phyloP scores from a whole-genome alignment of 2,329 filamentous ascomycete genomes.

The Endothia cerciana region DNA sequence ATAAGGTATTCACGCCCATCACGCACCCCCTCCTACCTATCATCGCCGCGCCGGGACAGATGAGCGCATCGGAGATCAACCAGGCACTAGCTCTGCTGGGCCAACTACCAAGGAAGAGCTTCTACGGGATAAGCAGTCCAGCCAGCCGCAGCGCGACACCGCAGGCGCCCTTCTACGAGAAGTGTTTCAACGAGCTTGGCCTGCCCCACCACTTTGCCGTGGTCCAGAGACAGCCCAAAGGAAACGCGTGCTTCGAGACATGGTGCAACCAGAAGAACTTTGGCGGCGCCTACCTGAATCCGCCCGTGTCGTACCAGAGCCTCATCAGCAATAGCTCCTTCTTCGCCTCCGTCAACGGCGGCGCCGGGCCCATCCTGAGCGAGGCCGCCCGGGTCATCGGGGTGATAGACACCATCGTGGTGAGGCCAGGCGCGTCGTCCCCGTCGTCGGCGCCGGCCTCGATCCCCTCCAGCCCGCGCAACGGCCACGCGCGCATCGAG shows the following conservation, averaged over 20 bases:
- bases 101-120: conserved; percentile 76
- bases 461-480: conserved; percentile 51
- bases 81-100: conserved; percentile 77
- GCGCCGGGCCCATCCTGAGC: conserved; percentile 63
- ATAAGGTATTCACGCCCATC: conserved; percentile 86
- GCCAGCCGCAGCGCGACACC: conserved; percentile 66
- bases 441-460: conserved; percentile 49
- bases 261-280: conserved; percentile 76
- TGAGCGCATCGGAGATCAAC: conserved; percentile 87
- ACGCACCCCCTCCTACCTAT: conserved; percentile 83
- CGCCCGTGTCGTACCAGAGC: conserved; percentile 64
- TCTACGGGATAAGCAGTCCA: conserved; percentile 79
- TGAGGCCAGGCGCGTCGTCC: conserved; percentile 53
- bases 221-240: conserved; percentile 70
- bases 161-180: conserved; percentile 84
- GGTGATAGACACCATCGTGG: conserved; percentile 80
- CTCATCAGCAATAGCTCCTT: conserved; percentile 62
- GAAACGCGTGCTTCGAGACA: conserved; percentile 68
- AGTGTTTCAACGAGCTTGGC: conserved; percentile 80
- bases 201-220: conserved; percentile 80
- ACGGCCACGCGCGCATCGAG: conserved; percentile 27
- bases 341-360: conserved; percentile 54
- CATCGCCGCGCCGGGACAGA: conserved; percentile 82
- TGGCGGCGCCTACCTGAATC: conserved; percentile 81
- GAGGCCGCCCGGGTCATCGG: conserved; percentile 80